Base-by-base conservation (phyloP, 108 stramenopile genomes). In the Poteriospumella lacustris region DNA sequence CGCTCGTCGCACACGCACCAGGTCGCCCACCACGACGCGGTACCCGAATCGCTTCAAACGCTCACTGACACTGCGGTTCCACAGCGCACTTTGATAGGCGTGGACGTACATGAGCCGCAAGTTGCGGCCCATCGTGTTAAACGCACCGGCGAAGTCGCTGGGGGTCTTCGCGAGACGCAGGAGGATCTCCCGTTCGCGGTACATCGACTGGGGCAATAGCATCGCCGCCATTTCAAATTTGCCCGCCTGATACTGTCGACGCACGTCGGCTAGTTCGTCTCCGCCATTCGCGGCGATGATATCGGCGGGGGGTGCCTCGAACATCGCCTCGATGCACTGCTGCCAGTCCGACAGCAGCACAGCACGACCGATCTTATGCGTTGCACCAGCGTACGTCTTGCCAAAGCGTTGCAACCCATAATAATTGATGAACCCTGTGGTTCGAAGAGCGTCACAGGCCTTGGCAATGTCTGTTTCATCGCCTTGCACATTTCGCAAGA, bases 371-470 rank as follows among this genome's bases (percentile, higher is more conserved):
- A 90, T 91, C 31, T 85, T 59, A 82, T 93, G 92, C 15, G 92
- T 82, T 33, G 78, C 42, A 31, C 81, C 92, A 77, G 92, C 92
- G n/a, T n/a, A n/a, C 59, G 80, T 90, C 76, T 92, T 93, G 59
- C 94, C 94, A 86, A 95, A 95, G 68, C 94, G 82, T 79, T 95
- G 94, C 84, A 91, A 90, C n/a, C 94, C 94, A 87, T 91, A 95
- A 84, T 95, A 93, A 77, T 95, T 95, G 75, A 95, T 88, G 77
- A 95, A 95, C 24, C 94, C 94, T 69, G 76, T 29, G 40, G 82
- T 62, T 33, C 42, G 39, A 2, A 80, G 43, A 58, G 15, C 43
- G 58, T 42, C 31, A 79, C 85, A 31, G 29, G 43, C 77, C 26
- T 56, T 47, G 5, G 42, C 64, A 0, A 82, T 78, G 41, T 75